These are phyloP conservation scores for Domatiomyces globalis DNA, from an alignment of 2,329 filamentous ascomycete genomes.

Conservation along the genomic window DNA sequence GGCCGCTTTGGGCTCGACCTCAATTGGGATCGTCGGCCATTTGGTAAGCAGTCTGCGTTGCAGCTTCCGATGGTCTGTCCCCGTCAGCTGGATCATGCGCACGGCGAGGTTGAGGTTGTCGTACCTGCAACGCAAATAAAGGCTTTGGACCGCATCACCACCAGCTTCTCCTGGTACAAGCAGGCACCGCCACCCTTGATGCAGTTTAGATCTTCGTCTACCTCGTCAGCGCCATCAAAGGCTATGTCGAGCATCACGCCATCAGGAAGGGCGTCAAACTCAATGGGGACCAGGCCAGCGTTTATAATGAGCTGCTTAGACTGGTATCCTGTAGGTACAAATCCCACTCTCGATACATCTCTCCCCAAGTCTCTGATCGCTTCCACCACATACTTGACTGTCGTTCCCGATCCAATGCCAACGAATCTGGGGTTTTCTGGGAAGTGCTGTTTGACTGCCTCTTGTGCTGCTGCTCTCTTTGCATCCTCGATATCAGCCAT, in stretches of 20 bases:
- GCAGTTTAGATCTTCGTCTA: conserved; percentile 85
- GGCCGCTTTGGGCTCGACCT: conserved; percentile 76
- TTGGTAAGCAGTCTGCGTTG: conserved; percentile 56
- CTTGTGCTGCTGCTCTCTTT: conserved; percentile 45
- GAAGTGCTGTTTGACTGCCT: conserved; percentile 48
- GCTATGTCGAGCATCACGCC: conserved; percentile 63
- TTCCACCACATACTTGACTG: conserved; percentile 54
- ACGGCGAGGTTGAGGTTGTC: conserved; percentile 17
- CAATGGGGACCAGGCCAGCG: conserved; percentile 62
- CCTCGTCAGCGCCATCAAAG: conserved; percentile 94
- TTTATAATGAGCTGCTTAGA: conserved; percentile 72
- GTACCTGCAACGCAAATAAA: conserved; percentile 76
- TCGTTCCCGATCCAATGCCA: conserved; percentile 51
- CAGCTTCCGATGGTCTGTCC: conserved; percentile 76
- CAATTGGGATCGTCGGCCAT: conserved; percentile 83
- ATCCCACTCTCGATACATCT: conserved; percentile 50
- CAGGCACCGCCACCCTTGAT: conserved; percentile 98
- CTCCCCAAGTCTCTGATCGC: conserved; percentile 41
- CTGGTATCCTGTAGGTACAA: conserved; percentile 85
- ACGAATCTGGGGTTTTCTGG: conserved; percentile 42
- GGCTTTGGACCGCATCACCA: conserved; percentile 67
- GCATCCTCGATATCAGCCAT: conserved; percentile 37
- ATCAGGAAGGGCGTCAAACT: conserved; percentile 59
- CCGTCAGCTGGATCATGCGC: conserved; percentile 3
- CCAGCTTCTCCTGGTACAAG: conserved; percentile 92